phyloP scores from a whole-genome alignment of 129 eudicot genomes.

The Centella asiatica region DNA sequence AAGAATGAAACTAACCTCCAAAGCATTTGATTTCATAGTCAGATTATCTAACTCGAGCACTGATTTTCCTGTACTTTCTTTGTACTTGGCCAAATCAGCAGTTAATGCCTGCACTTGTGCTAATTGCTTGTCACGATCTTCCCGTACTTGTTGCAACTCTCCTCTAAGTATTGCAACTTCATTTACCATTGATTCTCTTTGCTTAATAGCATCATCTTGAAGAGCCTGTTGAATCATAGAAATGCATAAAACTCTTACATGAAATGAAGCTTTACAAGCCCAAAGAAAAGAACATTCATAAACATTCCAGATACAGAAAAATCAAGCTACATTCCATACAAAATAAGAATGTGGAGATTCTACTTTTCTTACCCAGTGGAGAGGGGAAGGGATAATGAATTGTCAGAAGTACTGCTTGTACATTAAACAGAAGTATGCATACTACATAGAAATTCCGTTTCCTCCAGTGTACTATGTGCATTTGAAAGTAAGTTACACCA shows the following conservation, averaged over 20 bases:
- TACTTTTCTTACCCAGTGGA: too few relatives aligned
- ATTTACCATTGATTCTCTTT: slow-evolving; percentile 38
- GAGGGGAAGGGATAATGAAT: too few relatives aligned
- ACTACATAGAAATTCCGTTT: too few relatives aligned
- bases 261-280: too few relatives aligned
- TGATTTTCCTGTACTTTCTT: slow-evolving; percentile 38
- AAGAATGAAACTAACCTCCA: slow-evolving; percentile 36
- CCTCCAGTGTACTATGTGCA: too few relatives aligned
- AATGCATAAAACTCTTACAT: not conserved
- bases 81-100: slow-evolving; percentile 21
- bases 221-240: slow-evolving; percentile 24
- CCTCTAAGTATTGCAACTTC: slow-evolving; percentile 40
- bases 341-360: not conserved
- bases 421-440: not conserved
- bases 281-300: not conserved
- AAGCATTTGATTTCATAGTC: slow-evolving; percentile 25
- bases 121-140: slow-evolving; percentile 43
- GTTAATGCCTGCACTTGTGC: slow-evolving; percentile 36
- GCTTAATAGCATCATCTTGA: slow-evolving; percentile 39
- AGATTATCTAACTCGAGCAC: slow-evolving; percentile 23
- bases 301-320: too few relatives aligned
- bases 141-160: slow-evolving; percentile 51
- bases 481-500: too few relatives aligned
- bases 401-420: not conserved
- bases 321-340: too few relatives aligned